Evolutionary conservation across 1,139 yeast genomes (phyloP).

Genomic region (Magnusiomyces magnusii): DNA sequence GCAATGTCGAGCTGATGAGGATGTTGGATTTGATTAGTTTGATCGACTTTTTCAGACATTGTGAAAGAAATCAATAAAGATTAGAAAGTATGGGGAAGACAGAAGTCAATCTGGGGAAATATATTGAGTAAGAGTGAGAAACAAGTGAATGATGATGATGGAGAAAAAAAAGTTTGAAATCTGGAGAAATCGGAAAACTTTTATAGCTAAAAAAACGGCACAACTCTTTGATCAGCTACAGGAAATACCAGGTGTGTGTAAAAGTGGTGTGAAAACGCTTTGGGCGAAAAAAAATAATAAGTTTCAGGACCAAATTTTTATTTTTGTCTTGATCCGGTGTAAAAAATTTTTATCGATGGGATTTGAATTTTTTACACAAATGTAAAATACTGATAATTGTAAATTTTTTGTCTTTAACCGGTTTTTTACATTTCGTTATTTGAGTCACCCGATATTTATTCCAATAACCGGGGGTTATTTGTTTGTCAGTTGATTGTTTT

Average conservation of each 20-base stretch:
- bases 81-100: not conserved
- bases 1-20: not conserved
- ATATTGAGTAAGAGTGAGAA: not conserved
- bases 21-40: not conserved
- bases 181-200: not conserved
- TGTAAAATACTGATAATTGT: too few species aligned
- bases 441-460: too few species aligned
- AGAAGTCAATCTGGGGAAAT: not conserved
- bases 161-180: not conserved
- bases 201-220: too few species aligned
- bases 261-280: not conserved
- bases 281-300: not conserved
- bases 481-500: too few species aligned
- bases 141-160: not conserved
- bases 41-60: not conserved
- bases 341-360: not conserved
- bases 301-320: not conserved
- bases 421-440: too few species aligned
- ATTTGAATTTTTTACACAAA: too few species aligned
- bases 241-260: too few species aligned
- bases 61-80: not conserved
- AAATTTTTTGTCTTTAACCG: too few species aligned
- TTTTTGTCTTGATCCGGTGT: not conserved
- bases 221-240: not conserved
- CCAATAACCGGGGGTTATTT: too few species aligned